Conservation (phyloP, 2,329 filamentous ascomycete genomes). For the Alternaria panax region DNA sequence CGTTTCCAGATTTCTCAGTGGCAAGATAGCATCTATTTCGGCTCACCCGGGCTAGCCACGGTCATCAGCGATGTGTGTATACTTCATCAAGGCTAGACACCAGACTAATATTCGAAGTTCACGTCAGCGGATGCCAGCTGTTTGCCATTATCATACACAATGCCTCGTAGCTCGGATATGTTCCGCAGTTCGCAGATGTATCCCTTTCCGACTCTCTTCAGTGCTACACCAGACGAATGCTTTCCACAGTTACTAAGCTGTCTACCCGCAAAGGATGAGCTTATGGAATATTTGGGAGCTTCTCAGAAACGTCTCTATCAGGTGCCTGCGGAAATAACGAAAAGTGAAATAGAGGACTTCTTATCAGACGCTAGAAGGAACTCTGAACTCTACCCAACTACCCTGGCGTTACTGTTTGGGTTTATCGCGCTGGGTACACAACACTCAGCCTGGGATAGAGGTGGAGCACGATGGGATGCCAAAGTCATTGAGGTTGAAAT, state of each 20-base stretch:
- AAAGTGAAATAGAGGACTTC: conserved; percentile 55
- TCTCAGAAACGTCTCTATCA: conserved; percentile 56
- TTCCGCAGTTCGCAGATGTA: conserved; percentile 51
- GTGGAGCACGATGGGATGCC: conserved; percentile 50
- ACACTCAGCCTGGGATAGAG: conserved; percentile 54
- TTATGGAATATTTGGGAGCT: conserved; percentile 50
- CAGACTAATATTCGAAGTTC: conserved; percentile 50
- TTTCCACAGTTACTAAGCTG: conserved; percentile 48
- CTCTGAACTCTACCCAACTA: conserved; percentile 55
- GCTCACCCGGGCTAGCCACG: conserved; percentile 57
- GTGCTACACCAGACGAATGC: conserved; percentile 43
- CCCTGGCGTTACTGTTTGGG: conserved; percentile 59
- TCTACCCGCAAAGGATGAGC: conserved; percentile 50
- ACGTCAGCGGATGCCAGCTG: conserved; percentile 50
- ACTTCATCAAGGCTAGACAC: background rate
- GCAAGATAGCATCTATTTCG: conserved; percentile 59
- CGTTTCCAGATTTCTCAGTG: conserved; percentile 52
- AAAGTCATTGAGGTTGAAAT: conserved; percentile 48
- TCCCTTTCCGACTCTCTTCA: conserved; percentile 56
- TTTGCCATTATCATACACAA: conserved; percentile 53
- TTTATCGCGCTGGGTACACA: conserved; percentile 57
- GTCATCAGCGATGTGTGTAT: conserved; percentile 55
- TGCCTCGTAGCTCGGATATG: conserved; percentile 54
- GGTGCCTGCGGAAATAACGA: conserved; percentile 54
- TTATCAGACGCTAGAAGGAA: conserved; percentile 53